These are phyloP conservation scores for Leptodontidium sp. DNA, from an alignment of 2,329 filamentous ascomycete species.

Conservation along the genomic window DNA sequence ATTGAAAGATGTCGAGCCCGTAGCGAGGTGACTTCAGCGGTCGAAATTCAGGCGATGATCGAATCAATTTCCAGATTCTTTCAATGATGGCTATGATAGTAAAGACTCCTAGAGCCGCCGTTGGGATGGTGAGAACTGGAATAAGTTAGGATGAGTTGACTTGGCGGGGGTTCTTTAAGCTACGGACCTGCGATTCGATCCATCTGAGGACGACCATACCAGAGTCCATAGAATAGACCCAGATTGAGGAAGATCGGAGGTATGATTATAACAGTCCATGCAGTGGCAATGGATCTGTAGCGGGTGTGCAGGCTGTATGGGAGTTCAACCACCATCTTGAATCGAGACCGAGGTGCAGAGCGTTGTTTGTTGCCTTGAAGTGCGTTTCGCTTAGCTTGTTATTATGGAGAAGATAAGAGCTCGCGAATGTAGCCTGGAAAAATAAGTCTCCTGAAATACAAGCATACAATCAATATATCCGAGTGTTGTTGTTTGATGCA, in stretches of 20 bases:
- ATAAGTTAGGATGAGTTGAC: slow-evolving; percentile 22
- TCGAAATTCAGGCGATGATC: slow-evolving; percentile 29
- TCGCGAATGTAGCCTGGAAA: too few relatives aligned
- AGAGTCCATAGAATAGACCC: slow-evolving; percentile 38
- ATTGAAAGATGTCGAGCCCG: slow-evolving; percentile 38
- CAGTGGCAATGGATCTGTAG: slow-evolving; percentile 36
- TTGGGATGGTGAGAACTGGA: slow-evolving; percentile 38
- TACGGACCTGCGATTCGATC: slow-evolving; percentile 36
- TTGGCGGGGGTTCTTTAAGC: slow-evolving; percentile 6
- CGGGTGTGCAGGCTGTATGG: slow-evolving; percentile 38
- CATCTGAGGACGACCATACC: slow-evolving; percentile 35
- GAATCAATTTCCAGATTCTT: slow-evolving; percentile 35
- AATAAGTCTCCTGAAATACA: too few relatives aligned
- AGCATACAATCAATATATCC: too few relatives aligned
- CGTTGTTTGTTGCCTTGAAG: background rate
- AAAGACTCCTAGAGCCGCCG: slow-evolving; percentile 37
- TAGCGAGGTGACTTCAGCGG: slow-evolving; percentile 31
- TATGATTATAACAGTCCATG: slow-evolving; percentile 39
- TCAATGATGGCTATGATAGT: slow-evolving; percentile 36
- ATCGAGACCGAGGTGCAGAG: background rate
- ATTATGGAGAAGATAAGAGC: background rate
- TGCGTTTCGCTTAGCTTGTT: background rate
- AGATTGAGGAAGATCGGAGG: slow-evolving; percentile 39
- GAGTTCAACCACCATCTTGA: slow-evolving; percentile 33
- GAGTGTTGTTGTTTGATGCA: too few relatives aligned